Base-by-base conservation (phyloP, 192 early-diverging fungal genomes). In the Kickxella alabastrina region DNA sequence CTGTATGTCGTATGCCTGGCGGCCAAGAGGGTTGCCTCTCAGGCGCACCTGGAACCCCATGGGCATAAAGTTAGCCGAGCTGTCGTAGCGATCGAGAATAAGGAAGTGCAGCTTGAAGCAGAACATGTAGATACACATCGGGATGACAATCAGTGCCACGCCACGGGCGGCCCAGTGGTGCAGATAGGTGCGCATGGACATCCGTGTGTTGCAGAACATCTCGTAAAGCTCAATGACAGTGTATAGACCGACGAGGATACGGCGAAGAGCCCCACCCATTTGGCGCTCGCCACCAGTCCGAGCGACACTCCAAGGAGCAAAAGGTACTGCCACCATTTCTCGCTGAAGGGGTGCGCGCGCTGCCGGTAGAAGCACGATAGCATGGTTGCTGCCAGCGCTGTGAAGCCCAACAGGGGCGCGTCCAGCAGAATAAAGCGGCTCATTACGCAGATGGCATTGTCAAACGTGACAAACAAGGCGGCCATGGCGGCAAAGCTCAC, bases 181-280 rank as follows among this genome's bases (percentile, higher is more conserved):
- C 22, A 80, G 34, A 59, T 96, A 96, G 6, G 62, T 72, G 1
- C 65, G 74, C 80, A 87, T 72, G 15, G 52, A 73, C 65, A 75
- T 35, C 10, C 57, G 72, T 54, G 47, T 14, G 17, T 64, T 49
- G 61, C 65, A 68, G 60, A 64, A 68, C 72, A 68, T 59, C 46
- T 63, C 72, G 39, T 41, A 60, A 17, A 75, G 65, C 56, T 75
- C 65, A 23, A 17, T 47, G 22, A 68, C 40, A 6, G 68, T 77
- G 52, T 65, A 70, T 13, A 57, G 9, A 7, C 68, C 66, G 25
- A 77, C 63, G 95, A 68, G 1, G 92, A 92, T 4, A 92, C 85
- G 23, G 85, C 85, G 78, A 99, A 96, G 21, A 99, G 57, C 1
- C 96, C 96, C 23, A 99, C 89, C 96, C 94, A 99, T 72, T 99